These are phyloP conservation scores for Candida sp. DNA, from an alignment of 1,139 yeast species.

Conservation along the genomic window DNA sequence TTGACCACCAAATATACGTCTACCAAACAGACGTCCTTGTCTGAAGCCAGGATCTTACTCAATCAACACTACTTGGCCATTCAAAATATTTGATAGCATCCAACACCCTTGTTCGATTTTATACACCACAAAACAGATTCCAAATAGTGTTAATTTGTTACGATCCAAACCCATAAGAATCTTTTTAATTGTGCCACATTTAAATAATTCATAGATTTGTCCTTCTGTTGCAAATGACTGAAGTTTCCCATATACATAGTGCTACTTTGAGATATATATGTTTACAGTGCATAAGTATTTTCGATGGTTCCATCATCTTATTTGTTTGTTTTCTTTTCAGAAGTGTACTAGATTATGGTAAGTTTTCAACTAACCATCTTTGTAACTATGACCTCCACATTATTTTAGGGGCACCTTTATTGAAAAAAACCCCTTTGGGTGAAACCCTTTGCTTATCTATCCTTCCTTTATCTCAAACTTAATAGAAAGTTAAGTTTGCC, in stretches of 20 bases:
- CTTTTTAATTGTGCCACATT: conserved; percentile 75
- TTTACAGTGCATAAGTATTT: too few relatives aligned
- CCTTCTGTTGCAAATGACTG: conserved; percentile 92
- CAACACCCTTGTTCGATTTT: conserved; percentile 61
- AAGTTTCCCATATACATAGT: conserved; percentile 86
- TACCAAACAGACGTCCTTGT: conserved; percentile 93
- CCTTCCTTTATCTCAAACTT: too few relatives aligned
- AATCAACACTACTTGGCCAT: conserved; percentile 73
- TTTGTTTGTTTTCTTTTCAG: too few relatives aligned
- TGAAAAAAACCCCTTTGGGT: too few relatives aligned
- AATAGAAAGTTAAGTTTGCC: too few relatives aligned
- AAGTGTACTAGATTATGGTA: too few relatives aligned
- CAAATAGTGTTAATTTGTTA: conserved; percentile 99
- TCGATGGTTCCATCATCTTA: too few relatives aligned
- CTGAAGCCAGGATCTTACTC: conserved; percentile 94
- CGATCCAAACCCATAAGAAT: conserved; percentile 77
- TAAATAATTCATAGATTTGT: conserved; percentile 85
- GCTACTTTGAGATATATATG: conserved; percentile 48
- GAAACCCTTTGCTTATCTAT: too few relatives aligned
- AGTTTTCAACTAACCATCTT: too few relatives aligned
- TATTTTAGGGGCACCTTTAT: too few relatives aligned
- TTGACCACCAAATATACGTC: conserved; percentile 92
- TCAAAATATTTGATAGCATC: conserved; percentile 83
- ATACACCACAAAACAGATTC: conserved; percentile 89
- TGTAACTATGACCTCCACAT: too few relatives aligned